Percentiles rank a stretch among this genome's conserved stretches.
These are phyloP conservation scores for Termitomyces sp. DNA, from an alignment of 768 basidiomycete species.

Conservation along the genomic window DNA sequence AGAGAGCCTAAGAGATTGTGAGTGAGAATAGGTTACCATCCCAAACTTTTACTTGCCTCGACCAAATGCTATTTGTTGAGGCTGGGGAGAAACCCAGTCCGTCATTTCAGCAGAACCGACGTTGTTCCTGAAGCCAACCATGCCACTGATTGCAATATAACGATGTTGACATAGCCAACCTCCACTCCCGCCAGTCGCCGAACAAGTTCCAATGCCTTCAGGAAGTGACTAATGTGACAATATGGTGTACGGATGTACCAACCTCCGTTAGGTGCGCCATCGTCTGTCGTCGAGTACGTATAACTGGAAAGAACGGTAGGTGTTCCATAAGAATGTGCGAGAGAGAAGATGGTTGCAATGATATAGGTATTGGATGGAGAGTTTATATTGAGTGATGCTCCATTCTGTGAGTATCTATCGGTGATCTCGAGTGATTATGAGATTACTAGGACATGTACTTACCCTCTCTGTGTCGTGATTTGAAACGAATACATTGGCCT, in stretches of 20 bases:
- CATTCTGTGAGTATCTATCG: slow-evolving; percentile 29
- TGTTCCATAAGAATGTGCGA: slow-evolving; percentile 64
- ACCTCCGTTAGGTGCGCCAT: slow-evolving; percentile 59
- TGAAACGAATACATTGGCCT: slow-evolving; percentile 61
- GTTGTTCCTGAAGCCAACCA: slow-evolving; percentile 60
- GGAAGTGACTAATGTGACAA: neutral
- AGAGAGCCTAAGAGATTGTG: slow-evolving; percentile 31
- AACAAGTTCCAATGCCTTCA: neutral
- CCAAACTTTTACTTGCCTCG: slow-evolving; percentile 35
- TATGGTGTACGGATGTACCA: neutral
- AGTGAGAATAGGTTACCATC: neutral
- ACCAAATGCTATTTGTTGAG: slow-evolving; percentile 63
- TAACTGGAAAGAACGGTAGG: slow-evolving; percentile 62
- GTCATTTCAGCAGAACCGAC: slow-evolving; percentile 47
- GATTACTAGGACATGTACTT: slow-evolving; percentile 1
- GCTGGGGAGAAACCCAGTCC: slow-evolving; percentile 54
- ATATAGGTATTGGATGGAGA: slow-evolving; percentile 64
- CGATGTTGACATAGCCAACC: slow-evolving; percentile 70
- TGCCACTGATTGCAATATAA: slow-evolving; percentile 49
- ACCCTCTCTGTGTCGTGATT: slow-evolving; percentile 71
- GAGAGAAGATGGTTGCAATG: slow-evolving; percentile 55
- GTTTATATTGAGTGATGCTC: slow-evolving; percentile 48
- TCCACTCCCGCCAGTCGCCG: slow-evolving; percentile 39
- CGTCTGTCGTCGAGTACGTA: slow-evolving; percentile 42
- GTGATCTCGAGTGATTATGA: neutral